Evolutionary conservation across 257 asterid genomes (phyloP).

Genomic region (Rehmannia glutinosa): DNA sequence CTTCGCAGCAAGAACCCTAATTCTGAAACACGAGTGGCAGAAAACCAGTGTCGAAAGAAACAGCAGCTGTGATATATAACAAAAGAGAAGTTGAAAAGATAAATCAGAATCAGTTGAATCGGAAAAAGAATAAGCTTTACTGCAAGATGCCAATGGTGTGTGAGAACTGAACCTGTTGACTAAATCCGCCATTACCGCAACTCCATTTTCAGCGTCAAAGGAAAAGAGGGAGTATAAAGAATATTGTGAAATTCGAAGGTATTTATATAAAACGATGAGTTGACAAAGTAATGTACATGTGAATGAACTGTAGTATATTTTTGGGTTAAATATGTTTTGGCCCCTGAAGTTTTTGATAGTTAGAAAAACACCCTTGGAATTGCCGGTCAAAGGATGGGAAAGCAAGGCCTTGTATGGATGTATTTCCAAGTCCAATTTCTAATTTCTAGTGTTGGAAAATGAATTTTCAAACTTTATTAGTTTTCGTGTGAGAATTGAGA

Average conservation of each 20-base stretch:
- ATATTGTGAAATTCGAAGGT: not conserved
- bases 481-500: too few relatives aligned
- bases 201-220: constrained; percentile 20
- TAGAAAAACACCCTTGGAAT: not conserved
- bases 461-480: too few relatives aligned
- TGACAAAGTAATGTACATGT: not conserved
- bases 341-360: not conserved
- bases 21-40: not conserved
- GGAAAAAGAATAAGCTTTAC: not conserved
- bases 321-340: not conserved
- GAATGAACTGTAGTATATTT: not conserved
- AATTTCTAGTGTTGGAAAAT: too few relatives aligned
- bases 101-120: constrained; percentile 16
- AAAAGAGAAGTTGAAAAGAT: not conserved
- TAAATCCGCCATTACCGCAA: constrained; percentile 28
- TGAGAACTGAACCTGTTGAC: constrained; percentile 29
- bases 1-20: constrained; percentile 30
- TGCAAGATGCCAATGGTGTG: constrained; percentile 15
- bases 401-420: too few relatives aligned
- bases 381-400: too few relatives aligned
- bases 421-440: too few relatives aligned
- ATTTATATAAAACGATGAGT: not conserved
- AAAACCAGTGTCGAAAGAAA: not conserved
- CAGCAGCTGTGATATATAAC: not conserved
- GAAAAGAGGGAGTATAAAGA: not conserved